Percentiles rank a stretch among this genome's conserved stretches.
Conservation (phyloP, 2,329 filamentous ascomycete species). For the Apiospora kogelbergensis region DNA sequence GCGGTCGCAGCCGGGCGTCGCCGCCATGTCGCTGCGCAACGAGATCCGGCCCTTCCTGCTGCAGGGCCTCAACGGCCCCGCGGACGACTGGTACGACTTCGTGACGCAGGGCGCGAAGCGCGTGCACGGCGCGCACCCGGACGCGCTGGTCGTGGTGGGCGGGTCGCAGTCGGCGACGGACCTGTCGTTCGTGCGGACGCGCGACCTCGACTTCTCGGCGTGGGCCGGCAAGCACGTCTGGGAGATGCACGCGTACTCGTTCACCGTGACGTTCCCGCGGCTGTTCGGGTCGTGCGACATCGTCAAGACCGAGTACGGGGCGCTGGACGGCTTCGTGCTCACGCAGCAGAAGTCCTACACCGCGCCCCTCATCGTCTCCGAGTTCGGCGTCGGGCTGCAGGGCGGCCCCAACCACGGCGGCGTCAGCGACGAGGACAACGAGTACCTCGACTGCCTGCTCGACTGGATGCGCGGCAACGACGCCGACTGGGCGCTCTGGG, state of each 20-base stretch:
- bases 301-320: conserved; percentile 44
- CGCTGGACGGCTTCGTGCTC: conserved; percentile 52
- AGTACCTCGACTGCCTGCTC: conserved; percentile 52
- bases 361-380: conserved; percentile 56
- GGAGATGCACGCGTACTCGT: conserved; percentile 60
- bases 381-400: conserved; percentile 56
- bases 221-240: conserved; percentile 56
- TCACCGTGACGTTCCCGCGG: conserved; percentile 48
- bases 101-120: conserved; percentile 46
- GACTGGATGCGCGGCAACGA: conserved; percentile 55
- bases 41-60: conserved; percentile 50
- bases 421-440: conserved; percentile 41
- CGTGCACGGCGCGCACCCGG: conserved; percentile 52
- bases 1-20: conserved; percentile 45
- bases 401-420: conserved; percentile 44
- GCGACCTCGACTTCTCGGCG: conserved; percentile 41
- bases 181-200: conserved; percentile 42
- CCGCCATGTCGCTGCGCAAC: conserved; percentile 58
- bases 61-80: conserved; percentile 44
- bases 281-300: conserved; percentile 42
- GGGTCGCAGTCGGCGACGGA: conserved; percentile 55
- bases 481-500: conserved; percentile 61
- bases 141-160: conserved; percentile 54
- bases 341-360: conserved; percentile 46
- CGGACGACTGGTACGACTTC: conserved; percentile 51